Evolutionary conservation across 345 rosid species (phyloP), one percentile per base, ranked within the genome.

Genomic region (Eucalyptus regnans): DNA sequence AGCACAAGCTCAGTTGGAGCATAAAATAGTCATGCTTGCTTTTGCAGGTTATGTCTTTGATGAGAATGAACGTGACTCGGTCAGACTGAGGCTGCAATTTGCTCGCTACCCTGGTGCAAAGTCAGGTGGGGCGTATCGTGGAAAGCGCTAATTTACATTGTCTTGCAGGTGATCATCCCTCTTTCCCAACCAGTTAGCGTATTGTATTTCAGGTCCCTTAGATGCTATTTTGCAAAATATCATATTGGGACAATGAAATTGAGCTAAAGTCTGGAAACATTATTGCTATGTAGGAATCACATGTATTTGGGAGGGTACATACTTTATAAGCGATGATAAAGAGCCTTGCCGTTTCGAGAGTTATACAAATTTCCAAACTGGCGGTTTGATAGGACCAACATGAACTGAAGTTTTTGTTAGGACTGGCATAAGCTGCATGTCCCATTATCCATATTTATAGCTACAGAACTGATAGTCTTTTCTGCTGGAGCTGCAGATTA

Each of bases 101-200:
- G 97, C 97, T 94, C 95, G 95, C 95, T 92, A 90, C 88, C 96
- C 97, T 92, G 97, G 97, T 91, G 94, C 96, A 33, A 93, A 96
- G 93, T 93, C 95, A 91, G 96, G 95, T 91, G 94, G 95, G 89
- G 96, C 95, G 94, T 91, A 93, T 91, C 96, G 95, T 50, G 96
- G 96, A 50, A 93, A 92, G 89, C 96, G 94, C 90, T 95, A 92
- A 93, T 86, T 91, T 87, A 91, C 89, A 89, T 86, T 54, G 46
- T 88, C 88, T 64, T 33, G 88, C 94, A 90, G 96, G 94, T 93
- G 96, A 92, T 90, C 87, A 89, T 89, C 88, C 87, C 89, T 88
- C 86, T 86, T 81, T 79, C 87, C 89, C 86, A 79, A 87, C 90
- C 90, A 66, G 90, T 89, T 89, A 90, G 91, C 92, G 3, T 76